These are phyloP conservation scores for Naematelia encephala DNA, from an alignment of 768 basidiomycete genomes.

Conservation along the genomic window DNA sequence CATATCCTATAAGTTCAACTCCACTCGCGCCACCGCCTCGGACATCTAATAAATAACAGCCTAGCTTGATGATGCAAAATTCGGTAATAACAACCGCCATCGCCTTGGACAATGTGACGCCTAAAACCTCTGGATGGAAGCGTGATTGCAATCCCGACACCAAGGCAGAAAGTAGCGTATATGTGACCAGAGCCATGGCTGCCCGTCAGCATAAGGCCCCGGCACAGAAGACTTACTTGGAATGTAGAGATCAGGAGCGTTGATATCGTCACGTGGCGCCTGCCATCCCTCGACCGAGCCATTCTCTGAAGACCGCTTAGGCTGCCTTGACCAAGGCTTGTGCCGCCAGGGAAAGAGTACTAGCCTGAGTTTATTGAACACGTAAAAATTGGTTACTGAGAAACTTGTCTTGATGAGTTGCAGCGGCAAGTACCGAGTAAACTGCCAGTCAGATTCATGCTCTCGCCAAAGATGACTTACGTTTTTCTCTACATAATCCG, in stretches of 20 bases:
- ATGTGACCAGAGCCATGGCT: conserved; percentile 96
- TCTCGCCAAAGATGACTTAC: conserved; percentile 55
- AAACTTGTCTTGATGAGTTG: conserved; percentile 82
- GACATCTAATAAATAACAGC: conserved; percentile 90
- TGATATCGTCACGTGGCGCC: conserved; percentile 87
- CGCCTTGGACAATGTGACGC: conserved; percentile 77
- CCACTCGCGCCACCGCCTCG: conserved; percentile 64
- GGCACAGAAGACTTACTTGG: conserved; percentile 60
- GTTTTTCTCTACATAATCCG: conserved; percentile 93
- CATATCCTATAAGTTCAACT: conserved; percentile 75
- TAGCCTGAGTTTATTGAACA: conserved; percentile 78
- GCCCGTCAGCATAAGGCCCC: conserved; percentile 18
- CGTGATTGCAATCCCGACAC: conserved; percentile 74
- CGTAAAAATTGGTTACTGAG: conserved; percentile 94
- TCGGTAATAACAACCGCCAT: conserved; percentile 81
- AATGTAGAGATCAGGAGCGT: conserved; percentile 94
- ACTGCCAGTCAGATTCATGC: conserved; percentile 54
- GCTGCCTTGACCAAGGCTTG: conserved; percentile 74
- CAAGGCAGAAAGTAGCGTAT: conserved; percentile 82
- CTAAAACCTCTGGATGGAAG: conserved; percentile 86
- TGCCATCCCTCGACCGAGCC: conserved; percentile 64
- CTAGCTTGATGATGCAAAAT: conserved; percentile 81
- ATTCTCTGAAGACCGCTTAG: conserved; percentile 60
- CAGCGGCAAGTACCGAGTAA: conserved; percentile 73
- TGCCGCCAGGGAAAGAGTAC: conserved; percentile 96